Conservation (phyloP, 2,329 filamentous ascomycete genomes). For the Aspergillus unguis region DNA sequence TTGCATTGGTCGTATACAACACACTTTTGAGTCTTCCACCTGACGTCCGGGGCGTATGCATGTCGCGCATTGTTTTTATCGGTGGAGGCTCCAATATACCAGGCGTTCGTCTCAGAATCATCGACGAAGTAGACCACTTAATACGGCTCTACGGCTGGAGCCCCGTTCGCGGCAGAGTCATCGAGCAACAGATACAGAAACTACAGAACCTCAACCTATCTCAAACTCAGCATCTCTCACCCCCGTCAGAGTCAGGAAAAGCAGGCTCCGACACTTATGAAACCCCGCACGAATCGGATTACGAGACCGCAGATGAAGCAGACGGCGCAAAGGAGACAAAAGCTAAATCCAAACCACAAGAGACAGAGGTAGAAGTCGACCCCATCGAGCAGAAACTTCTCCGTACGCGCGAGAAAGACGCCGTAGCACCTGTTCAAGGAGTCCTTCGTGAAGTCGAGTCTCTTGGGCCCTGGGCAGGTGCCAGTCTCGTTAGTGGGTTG, state of each 20-base stretch:
- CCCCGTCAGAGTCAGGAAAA: neutral
- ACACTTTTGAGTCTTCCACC: constrained; percentile 71
- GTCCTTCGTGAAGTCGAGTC: constrained; percentile 56
- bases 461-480: constrained; percentile 63
- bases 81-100: constrained; percentile 77
- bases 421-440: constrained; percentile 34
- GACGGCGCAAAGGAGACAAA: neutral
- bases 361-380: constrained; percentile 42
- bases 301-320: constrained; percentile 6
- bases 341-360: neutral
- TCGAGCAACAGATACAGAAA: constrained; percentile 49
- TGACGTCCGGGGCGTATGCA: constrained; percentile 79
- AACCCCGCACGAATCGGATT: constrained; percentile 13
- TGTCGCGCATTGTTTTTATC: constrained; percentile 82
- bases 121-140: constrained; percentile 69
- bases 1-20: constrained; percentile 73
- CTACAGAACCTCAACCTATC: constrained; percentile 37
- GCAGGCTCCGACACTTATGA: constrained; percentile 11
- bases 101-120: constrained; percentile 71
- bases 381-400: constrained; percentile 43
- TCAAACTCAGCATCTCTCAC: constrained; percentile 18
- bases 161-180: constrained; percentile 66
- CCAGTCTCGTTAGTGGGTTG: constrained; percentile 58
- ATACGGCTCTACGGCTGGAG: constrained; percentile 73
- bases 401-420: constrained; percentile 34